Evolutionary conservation across 1,139 yeast genomes (phyloP).

Genomic region (Blastobotrys apis): DNA sequence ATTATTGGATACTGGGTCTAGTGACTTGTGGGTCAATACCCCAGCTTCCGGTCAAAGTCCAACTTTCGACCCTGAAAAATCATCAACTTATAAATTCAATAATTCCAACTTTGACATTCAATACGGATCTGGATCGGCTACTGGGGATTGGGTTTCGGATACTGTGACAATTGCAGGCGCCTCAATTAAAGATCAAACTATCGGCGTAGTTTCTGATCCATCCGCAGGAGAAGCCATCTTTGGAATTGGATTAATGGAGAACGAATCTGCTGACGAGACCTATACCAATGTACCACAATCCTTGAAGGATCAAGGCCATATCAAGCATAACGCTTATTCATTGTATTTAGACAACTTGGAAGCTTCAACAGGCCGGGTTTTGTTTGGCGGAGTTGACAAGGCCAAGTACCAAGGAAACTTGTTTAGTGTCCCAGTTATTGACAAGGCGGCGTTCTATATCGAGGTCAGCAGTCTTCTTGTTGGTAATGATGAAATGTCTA

Average conservation of each 20-base stretch:
- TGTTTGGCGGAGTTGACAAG: conserved; percentile 60
- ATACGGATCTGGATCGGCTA: conserved; percentile 29
- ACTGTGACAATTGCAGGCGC: conserved; percentile 39
- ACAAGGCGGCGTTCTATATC: conserved; percentile 19
- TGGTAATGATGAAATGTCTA: conserved; percentile 11
- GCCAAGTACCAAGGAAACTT: conserved; percentile 50
- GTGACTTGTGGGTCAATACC: conserved; percentile 44
- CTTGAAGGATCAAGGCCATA: conserved; percentile 29
- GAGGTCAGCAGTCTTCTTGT: conserved; percentile 18
- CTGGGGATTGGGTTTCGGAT: conserved; percentile 50
- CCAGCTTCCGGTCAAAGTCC: conserved; percentile 26
- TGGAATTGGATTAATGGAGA: conserved; percentile 48
- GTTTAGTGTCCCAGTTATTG: conserved; percentile 28
- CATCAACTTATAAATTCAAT: conserved; percentile 23
- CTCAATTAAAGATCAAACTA: conserved; percentile 38
- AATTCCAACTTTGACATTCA: conserved; percentile 22
- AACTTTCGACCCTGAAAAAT: conserved; percentile 22
- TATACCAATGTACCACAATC: conserved; percentile 25
- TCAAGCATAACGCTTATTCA: conserved; percentile 49
- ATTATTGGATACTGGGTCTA: conserved; percentile 45
- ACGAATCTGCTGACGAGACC: conserved; percentile 32
- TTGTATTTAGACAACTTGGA: conserved; percentile 45
- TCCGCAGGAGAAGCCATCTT: conserved; percentile 47
- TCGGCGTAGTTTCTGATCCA: conserved; percentile 46
- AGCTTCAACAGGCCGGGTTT: conserved; percentile 44